Evolutionary conservation across 75 land plant species (phyloP), one percentile per base, ranked within the genome.

Genomic region (Picea glauca): DNA sequence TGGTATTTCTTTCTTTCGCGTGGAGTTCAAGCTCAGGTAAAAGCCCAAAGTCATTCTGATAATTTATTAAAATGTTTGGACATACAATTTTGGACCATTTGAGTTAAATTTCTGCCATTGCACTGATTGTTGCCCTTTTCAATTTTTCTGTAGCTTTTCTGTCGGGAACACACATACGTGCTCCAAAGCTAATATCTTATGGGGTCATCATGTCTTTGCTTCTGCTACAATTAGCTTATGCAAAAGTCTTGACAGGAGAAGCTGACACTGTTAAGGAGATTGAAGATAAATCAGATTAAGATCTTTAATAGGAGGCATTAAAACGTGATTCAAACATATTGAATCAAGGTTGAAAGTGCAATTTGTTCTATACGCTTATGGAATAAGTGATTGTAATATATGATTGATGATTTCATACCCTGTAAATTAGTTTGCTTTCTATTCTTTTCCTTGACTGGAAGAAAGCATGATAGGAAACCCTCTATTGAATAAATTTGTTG

Each of bases 1-100:
- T 87, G 80, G 89, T 87, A 50, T 60, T 87, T 62, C 87, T 83
- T 58, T 87, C 89, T 12, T 87, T 87, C 61, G 40, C 81, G 43
- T 87, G 82, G 76, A 87, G 89, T 78, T 87, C 89, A 26, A 76
- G 87, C 66, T 81, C 89, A 84, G 89, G 89, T 87, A 83, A 74
- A 33, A 30, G 23, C 30, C 26, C 14, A 33, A 17, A 35, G 4
- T 26, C 17, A 78, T 77, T 77, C 33, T 21, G 11, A 26, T 30
- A 18, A 58, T 76, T 57, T 58, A 2, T 38, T 59, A 20, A 32
- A 11, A 43, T 23, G 14, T 60, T 78, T 50, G 13, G 60, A 21
- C 32, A 32, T 78, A 21, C 21, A 50, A 20, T 54, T 78, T n/a
- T 77, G 60, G 38, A 79, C 13, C 17, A 15, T 32, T 80, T 31